These are phyloP conservation scores for Lasiodiplodia sp. DNA, from an alignment of 2,329 filamentous ascomycete genomes.

Conservation along the genomic window DNA sequence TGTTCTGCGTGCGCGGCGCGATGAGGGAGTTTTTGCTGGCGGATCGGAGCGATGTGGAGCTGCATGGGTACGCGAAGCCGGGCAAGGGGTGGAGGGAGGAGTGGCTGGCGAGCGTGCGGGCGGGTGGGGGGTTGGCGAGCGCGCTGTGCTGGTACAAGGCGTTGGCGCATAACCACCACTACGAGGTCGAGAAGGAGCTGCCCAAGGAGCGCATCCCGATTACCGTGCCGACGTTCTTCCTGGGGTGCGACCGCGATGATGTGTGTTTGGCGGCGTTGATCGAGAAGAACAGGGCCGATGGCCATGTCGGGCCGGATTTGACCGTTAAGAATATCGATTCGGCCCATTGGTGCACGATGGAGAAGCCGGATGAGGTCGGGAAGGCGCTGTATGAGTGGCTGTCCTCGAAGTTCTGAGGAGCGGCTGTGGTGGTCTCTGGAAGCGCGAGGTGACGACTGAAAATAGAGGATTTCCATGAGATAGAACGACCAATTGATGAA, in stretches of 20 bases:
- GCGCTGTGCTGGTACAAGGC: slow-evolving; percentile 51
- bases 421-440: no score
- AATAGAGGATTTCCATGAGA: no score
- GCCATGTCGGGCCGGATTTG: slow-evolving; percentile 41
- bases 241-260: slow-evolving; percentile 43
- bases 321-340: slow-evolving; percentile 45
- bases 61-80: slow-evolving; percentile 44
- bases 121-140: slow-evolving; percentile 42
- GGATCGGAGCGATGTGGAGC: slow-evolving; percentile 18
- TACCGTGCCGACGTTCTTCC: slow-evolving; percentile 47
- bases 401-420: slow-evolving; percentile 28
- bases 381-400: slow-evolving; percentile 35
- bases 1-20: slow-evolving; percentile 48
- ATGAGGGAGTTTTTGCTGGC: slow-evolving; percentile 40
- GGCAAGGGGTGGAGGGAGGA: slow-evolving; percentile 35
- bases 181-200: slow-evolving; percentile 39
- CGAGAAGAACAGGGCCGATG: slow-evolving; percentile 36
- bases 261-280: slow-evolving; percentile 46
- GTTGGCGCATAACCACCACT: slow-evolving; percentile 37
- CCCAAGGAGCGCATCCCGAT: slow-evolving; percentile 37
- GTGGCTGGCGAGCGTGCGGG: slow-evolving; percentile 46
- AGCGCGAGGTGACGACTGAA: no score
- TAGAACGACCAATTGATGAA: no score
- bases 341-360: slow-evolving; percentile 46
- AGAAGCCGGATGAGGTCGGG: slow-evolving; percentile 43